Conservation (phyloP, 2,329 filamentous ascomycete species). For the Alternaria infectoria region DNA sequence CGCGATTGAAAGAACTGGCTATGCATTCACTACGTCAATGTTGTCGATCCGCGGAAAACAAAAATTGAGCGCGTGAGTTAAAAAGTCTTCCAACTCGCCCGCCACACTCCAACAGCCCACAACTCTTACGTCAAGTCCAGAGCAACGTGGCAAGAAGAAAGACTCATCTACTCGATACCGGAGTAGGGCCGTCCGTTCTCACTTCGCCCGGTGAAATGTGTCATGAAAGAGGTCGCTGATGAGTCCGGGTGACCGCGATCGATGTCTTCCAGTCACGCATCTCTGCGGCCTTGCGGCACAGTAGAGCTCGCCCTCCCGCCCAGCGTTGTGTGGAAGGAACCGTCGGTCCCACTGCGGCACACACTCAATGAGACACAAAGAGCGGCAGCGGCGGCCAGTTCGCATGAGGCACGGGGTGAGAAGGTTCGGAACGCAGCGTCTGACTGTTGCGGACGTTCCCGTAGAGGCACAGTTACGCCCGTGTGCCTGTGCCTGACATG, state of each 20-base stretch:
- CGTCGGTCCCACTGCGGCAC: not conserved
- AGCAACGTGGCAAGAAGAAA: not conserved
- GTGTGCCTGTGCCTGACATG: not conserved
- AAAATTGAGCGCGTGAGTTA: not conserved
- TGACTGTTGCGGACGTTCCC: slow-evolving; percentile 7
- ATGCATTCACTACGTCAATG: not conserved
- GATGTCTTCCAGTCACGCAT: not conserved
- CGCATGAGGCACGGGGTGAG: slow-evolving; percentile 8
- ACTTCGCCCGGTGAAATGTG: not conserved
- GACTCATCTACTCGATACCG: not conserved
- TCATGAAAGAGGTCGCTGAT: not conserved
- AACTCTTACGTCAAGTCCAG: not conserved
- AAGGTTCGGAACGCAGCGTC: slow-evolving; percentile 3
- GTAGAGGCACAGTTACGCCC: not conserved
- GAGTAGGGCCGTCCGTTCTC: not conserved
- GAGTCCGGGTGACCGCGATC: not conserved
- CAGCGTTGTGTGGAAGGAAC: not conserved
- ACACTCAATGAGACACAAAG: not conserved
- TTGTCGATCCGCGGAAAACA: not conserved
- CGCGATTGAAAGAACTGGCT: not conserved
- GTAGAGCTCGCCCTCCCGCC: not conserved
- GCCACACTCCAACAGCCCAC: not conserved
- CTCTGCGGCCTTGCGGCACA: not conserved
- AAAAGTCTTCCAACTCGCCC: not conserved
- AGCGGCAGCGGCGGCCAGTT: slow-evolving; percentile 4